phyloP scores from a whole-genome alignment of 2,329 filamentous ascomycete genomes.

The Stachybotrys elegans region DNA sequence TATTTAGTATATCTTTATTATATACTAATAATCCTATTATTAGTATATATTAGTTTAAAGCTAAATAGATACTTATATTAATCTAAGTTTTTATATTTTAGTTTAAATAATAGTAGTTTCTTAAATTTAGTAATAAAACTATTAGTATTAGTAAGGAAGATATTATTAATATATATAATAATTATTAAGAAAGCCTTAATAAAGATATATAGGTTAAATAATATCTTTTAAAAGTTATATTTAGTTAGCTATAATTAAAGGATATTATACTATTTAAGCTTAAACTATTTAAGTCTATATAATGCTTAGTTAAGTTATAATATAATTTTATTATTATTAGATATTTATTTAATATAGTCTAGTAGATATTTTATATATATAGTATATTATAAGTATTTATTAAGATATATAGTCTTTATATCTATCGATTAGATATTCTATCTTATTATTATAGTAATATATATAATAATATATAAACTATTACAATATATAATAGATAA shows the following conservation, averaged over 20 bases:
- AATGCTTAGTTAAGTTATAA: neutral
- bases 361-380: too few relatives aligned
- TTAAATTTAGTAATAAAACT: neutral
- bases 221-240: neutral
- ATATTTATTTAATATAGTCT: slow-evolving; percentile 4
- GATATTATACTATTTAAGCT: neutral
- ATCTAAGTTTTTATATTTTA: neutral
- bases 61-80: neutral
- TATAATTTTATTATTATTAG: neutral
- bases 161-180: too few relatives aligned
- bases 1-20: too few relatives aligned
- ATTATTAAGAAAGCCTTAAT: too few relatives aligned
- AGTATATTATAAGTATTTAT: too few relatives aligned
- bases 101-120: neutral
- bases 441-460: neutral
- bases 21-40: neutral
- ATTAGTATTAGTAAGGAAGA: too few relatives aligned
- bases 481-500: neutral
- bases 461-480: slow-evolving; percentile 2
- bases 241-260: neutral
- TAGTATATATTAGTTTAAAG: neutral
- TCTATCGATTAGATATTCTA: too few relatives aligned
- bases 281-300: neutral
- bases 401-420: too few relatives aligned
- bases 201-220: neutral